These are phyloP conservation scores for Gossypium lobatum DNA, from an alignment of 441 rosid species.

Conservation along the genomic window DNA sequence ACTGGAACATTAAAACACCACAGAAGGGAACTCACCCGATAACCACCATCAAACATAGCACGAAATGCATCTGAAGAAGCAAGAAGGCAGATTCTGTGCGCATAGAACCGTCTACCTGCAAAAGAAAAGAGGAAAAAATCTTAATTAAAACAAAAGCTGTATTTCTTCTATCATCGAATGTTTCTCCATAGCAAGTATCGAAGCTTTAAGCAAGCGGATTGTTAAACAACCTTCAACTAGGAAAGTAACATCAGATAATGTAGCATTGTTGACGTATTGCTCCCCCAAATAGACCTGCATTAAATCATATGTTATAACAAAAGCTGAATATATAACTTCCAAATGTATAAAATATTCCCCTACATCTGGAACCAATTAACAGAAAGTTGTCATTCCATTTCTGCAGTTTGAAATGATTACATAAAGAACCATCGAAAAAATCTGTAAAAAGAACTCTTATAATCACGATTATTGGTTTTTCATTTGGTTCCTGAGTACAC, in stretches of 20 bases:
- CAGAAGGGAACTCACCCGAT: constrained; percentile 61
- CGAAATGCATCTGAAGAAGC: constrained; percentile 99
- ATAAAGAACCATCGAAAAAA: not conserved
- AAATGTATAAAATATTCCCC: not conserved
- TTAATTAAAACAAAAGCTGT: not conserved
- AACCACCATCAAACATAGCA: constrained; percentile 99
- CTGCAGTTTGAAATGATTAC: constrained; percentile 1
- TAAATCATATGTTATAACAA: constrained; percentile 5
- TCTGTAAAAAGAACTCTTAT: not conserved
- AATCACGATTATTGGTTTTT: not conserved
- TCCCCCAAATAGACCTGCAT: constrained; percentile 91
- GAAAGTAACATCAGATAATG: constrained; percentile 92
- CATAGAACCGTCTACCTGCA: constrained; percentile 88
- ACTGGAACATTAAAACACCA: not conserved
- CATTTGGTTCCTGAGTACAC: not conserved
- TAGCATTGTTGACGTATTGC: constrained; percentile 85
- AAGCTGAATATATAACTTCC: constrained; percentile 8
- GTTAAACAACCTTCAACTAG: constrained; percentile 80
- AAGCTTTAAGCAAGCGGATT: constrained; percentile 13
- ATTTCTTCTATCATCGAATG: not conserved
- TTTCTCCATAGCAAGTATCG: not conserved
- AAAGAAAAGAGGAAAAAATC: not conserved
- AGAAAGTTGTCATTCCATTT: not conserved
- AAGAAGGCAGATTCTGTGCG: constrained; percentile 94
- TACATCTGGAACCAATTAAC: not conserved